These are phyloP conservation scores for Saccharomycopsis oosterbeekiorum DNA, from an alignment of 805 yeast species.

Conservation along the genomic window DNA sequence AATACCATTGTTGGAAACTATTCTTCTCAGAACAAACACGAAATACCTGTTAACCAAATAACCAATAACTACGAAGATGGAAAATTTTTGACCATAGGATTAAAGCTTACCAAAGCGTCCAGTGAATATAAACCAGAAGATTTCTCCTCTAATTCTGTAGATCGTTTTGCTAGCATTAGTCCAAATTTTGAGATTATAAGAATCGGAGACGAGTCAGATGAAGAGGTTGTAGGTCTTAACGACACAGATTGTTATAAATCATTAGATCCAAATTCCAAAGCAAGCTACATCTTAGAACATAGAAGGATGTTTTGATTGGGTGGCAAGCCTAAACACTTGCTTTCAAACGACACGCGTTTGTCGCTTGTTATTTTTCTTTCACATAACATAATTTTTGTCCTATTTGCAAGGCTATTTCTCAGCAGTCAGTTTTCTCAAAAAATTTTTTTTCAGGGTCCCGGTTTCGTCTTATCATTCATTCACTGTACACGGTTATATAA, in stretches of 20 bases:
- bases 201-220: constrained; percentile 12
- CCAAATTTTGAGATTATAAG: constrained; percentile 15
- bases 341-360: not conserved
- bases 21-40: not conserved
- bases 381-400: not conserved
- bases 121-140: not conserved
- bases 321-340: too few relatives aligned
- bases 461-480: not conserved
- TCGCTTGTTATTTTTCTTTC: not conserved
- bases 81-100: not conserved
- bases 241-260: constrained; percentile 12
- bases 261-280: constrained; percentile 13
- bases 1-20: too few relatives aligned
- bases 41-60: not conserved
- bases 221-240: constrained; percentile 10
- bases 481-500: too few relatives aligned
- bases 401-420: not conserved
- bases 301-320: not conserved
- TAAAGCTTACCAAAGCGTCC: not conserved
- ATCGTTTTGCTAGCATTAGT: constrained; percentile 13
- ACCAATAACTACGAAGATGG: not conserved
- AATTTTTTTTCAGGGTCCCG: not conserved
- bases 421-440: not conserved
- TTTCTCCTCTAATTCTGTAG: not conserved
- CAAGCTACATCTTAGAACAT: constrained; percentile 13